phyloP scores from a whole-genome alignment of 2,329 filamentous ascomycete species.

The Penicillium polonicum region DNA sequence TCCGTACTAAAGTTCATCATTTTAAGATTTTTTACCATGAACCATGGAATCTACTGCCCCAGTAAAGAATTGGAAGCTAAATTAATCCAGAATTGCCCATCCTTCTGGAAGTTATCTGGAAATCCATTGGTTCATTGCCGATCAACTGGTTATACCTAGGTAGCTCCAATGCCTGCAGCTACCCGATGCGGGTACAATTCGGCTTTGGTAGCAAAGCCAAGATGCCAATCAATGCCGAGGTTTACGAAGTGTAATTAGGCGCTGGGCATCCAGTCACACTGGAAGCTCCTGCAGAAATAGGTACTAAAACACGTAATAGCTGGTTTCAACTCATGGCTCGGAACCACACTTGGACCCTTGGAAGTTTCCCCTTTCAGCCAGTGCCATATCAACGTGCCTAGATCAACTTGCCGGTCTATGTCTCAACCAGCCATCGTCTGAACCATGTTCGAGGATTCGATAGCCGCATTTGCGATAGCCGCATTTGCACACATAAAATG shows the following conservation, averaged over 20 bases:
- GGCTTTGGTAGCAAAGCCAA: neutral
- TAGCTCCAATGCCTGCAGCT: conserved; percentile 12
- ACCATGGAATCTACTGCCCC: conserved; percentile 8
- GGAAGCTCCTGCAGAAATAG: neutral
- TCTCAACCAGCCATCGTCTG: neutral
- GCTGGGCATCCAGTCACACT: neutral
- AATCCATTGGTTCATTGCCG: conserved; percentile 1
- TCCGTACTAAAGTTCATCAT: neutral
- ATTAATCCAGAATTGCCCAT: neutral
- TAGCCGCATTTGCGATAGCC: neutral
- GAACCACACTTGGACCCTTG: neutral
- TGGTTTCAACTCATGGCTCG: neutral
- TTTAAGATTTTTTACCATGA: neutral
- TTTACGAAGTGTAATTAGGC: neutral
- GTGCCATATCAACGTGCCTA: neutral
- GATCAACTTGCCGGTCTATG: neutral
- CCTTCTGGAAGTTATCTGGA: conserved; percentile 15
- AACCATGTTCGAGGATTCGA: neutral
- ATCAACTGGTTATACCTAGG: conserved; percentile 16
- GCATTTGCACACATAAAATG: neutral
- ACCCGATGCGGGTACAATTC: neutral
- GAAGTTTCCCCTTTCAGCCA: neutral
- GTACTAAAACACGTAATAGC: neutral
- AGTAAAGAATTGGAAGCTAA: neutral
- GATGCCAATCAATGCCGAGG: conserved; percentile 42